Evolutionary conservation across 805 yeast species (phyloP).

Genomic region (Starmerella powellii): DNA sequence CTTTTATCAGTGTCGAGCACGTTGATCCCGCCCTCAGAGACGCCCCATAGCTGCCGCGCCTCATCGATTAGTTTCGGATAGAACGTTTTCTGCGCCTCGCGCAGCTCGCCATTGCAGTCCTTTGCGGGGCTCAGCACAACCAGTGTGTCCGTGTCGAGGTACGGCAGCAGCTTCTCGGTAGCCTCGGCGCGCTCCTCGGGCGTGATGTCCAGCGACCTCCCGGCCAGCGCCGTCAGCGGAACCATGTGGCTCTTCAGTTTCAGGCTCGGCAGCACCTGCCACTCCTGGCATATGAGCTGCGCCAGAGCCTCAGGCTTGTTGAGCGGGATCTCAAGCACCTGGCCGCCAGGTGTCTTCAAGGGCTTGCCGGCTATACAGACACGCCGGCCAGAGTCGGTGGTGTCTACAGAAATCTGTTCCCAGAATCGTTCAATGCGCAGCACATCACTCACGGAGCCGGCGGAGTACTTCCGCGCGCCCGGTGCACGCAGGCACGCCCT

Average conservation of each 20-base stretch:
- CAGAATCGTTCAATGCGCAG: slow-evolving; percentile 45
- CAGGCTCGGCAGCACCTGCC: slow-evolving; percentile 58
- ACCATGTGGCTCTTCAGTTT: slow-evolving; percentile 63
- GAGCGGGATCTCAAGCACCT: slow-evolving; percentile 51
- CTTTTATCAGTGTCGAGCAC: slow-evolving; percentile 74
- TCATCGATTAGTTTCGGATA: slow-evolving; percentile 64
- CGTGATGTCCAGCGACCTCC: slow-evolving; percentile 73
- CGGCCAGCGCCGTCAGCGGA: slow-evolving; percentile 77
- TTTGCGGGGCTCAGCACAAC: slow-evolving; percentile 67
- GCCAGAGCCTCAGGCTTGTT: slow-evolving; percentile 43
- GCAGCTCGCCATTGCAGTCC: slow-evolving; percentile 73
- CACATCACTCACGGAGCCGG: slow-evolving; percentile 1
- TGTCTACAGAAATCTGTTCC: slow-evolving; percentile 51
- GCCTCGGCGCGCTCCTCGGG: slow-evolving; percentile 46
- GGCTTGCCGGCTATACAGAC: slow-evolving; percentile 65
- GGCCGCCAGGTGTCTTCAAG: slow-evolving; percentile 74
- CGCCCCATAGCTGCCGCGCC: slow-evolving; percentile 45
- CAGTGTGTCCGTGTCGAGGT: slow-evolving; percentile 88
- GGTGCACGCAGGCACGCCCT: neutral
- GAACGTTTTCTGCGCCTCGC: slow-evolving; percentile 64
- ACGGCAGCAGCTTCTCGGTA: slow-evolving; percentile 52
- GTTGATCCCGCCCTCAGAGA: slow-evolving; percentile 31
- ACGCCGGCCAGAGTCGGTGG: slow-evolving; percentile 32
- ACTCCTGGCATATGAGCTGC: slow-evolving; percentile 67
- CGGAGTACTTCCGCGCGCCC: neutral